Evolutionary conservation across 2,329 filamentous ascomycete species (phyloP), one percentile per base, ranked within the genome.

Genomic region (Raffaelea deltoideospora): DNA sequence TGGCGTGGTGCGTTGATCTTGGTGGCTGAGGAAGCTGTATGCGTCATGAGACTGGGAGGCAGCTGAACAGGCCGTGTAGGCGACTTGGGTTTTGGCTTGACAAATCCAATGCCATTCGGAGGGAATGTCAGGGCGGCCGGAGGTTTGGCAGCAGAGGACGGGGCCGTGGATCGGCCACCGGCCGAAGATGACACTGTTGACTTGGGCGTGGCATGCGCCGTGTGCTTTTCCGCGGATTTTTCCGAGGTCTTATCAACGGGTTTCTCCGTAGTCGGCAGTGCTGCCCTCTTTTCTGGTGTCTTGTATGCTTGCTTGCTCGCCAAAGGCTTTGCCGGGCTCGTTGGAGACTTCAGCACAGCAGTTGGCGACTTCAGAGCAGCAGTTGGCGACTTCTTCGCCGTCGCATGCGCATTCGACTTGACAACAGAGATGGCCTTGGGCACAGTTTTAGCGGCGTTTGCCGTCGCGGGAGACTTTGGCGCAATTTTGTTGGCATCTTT

Each of bases 11-110:
- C 45, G 17, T 51, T 49, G 34, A 67, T 61, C 54, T 77, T 83
- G 13, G 74, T 76, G 14, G 69, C 71, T 1, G 74, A 85, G 1
- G 80, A 67, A 19, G 79, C 71, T 4, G 80, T 86, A 23, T 76
- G 79, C 6, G 77, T 75, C 19, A 67, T 79, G 22, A 85, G 60
- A 39, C 77, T 76, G 10, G 78, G 62, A 9, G 79, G 75, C 1
- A 85, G 60, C 39, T 70, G 72, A 35, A 76, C 61, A 10, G 79
- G 78, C 38, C 74, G 71, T 2, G 80, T 85, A 3, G 76, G 76
- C 10, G 79, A 83, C 53, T 73, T 76, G 29, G 66, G 57, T 51
- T 74, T 77, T 9, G 72, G 69, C 49, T 76, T 77, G 21, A 63
- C 57, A 41, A 68, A 67, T 3, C 56, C 60, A 7, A 59, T 52